Evolutionary conservation across 345 rosid genomes (phyloP).

Genomic region (Lepidium aucheri): DNA sequence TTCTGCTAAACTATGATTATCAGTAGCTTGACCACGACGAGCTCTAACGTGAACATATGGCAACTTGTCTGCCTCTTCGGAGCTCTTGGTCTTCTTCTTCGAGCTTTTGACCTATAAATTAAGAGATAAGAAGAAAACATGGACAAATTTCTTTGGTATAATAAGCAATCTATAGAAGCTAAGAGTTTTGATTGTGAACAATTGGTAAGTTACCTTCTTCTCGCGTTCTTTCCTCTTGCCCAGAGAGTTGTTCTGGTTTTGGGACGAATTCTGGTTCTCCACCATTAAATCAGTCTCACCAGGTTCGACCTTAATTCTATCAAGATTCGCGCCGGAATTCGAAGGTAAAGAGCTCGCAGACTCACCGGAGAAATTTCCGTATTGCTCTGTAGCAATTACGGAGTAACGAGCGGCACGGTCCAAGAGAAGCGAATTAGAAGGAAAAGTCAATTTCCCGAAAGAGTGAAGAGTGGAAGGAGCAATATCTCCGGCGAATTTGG

Average conservation of each 20-base stretch:
- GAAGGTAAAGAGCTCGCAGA: neutral
- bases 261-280: conserved; percentile 23
- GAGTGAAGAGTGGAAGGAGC: conserved; percentile 14
- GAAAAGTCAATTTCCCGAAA: conserved; percentile 10
- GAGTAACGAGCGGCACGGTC: conserved; percentile 31
- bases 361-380: conserved; percentile 25
- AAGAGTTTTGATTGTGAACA: neutral
- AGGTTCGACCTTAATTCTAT: conserved; percentile 35
- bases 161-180: neutral
- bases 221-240: conserved; percentile 46
- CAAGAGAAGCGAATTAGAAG: conserved; percentile 21
- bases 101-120: conserved; percentile 37
- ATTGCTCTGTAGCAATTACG: conserved; percentile 25
- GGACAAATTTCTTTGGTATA: neutral
- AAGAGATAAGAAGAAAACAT: neutral
- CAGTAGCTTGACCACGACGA: conserved; percentile 75
- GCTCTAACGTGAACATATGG: conserved; percentile 70
- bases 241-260: conserved; percentile 11
- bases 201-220: conserved; percentile 34
- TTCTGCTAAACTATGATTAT: conserved; percentile 71
- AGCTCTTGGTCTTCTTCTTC: conserved; percentile 48
- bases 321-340: conserved; percentile 24
- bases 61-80: conserved; percentile 46
- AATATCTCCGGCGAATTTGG: conserved; percentile 22
- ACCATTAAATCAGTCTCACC: conserved; percentile 30